A percentile compares a stretch with the other conserved stretches of the same genome.
phyloP scores from a whole-genome alignment of 495 filamentous ascomycete genomes.

The Trichoderma gamsii region DNA sequence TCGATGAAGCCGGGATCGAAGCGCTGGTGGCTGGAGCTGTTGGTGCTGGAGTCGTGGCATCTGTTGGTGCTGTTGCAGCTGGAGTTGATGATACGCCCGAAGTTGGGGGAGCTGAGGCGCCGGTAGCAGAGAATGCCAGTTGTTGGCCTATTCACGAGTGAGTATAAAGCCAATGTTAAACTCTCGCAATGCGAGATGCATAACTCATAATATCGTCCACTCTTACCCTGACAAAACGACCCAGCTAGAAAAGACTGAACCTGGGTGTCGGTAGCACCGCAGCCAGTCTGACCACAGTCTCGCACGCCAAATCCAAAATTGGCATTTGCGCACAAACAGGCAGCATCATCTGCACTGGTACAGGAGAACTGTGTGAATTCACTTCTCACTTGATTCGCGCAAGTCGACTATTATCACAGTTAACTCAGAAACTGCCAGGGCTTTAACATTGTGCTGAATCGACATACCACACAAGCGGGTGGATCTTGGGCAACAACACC shows the following conservation, averaged over 20 bases:
- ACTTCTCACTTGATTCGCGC: neutral
- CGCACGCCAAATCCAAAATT: constrained; percentile 20
- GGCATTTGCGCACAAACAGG: constrained; percentile 27
- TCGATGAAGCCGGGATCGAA: neutral
- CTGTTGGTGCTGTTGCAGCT: neutral
- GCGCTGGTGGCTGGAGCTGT: neutral
- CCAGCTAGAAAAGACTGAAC: constrained; percentile 6
- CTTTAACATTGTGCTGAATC: neutral
- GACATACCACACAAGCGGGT: constrained; percentile 13
- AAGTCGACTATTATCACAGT: neutral
- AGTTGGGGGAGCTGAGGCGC: neutral
- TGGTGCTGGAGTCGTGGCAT: neutral
- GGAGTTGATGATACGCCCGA: neutral
- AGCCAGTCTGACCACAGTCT: constrained; percentile 21
- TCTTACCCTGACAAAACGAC: constrained; percentile 15
- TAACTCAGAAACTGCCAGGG: neutral
- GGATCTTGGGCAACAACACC: constrained; percentile 8
- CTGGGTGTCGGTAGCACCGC: constrained; percentile 1
- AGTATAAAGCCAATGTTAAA: neutral
- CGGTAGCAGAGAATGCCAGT: neutral
- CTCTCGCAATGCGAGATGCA: neutral
- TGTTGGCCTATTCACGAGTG: neutral
- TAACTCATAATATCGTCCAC: neutral
- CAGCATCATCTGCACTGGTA: neutral
- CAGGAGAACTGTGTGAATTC: constrained; percentile 1